phyloP scores from a whole-genome alignment of 805 yeast genomes.

The Starmerella sirachaensis region DNA sequence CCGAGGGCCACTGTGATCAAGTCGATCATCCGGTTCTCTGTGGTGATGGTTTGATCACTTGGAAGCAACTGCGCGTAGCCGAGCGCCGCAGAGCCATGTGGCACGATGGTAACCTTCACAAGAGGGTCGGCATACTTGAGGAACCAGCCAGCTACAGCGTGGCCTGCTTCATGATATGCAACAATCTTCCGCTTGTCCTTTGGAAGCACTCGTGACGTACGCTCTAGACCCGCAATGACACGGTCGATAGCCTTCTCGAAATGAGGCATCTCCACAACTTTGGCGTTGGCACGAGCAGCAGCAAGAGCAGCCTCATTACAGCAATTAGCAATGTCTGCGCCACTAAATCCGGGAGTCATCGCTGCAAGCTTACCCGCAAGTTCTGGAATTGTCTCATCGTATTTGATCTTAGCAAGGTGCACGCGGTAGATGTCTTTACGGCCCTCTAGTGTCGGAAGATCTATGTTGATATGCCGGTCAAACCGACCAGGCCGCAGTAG shows the following conservation, averaged over 20 bases:
- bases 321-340: slow-evolving; percentile 92
- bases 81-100: slow-evolving; percentile 86
- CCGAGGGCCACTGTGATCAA: slow-evolving; percentile 92
- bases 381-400: slow-evolving; percentile 39
- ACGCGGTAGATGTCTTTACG: slow-evolving; percentile 77
- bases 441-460: slow-evolving; percentile 80
- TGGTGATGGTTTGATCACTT: slow-evolving; percentile 69
- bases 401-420: slow-evolving; percentile 52
- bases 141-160: slow-evolving; percentile 93
- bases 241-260: slow-evolving; percentile 90
- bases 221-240: slow-evolving; percentile 88
- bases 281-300: slow-evolving; percentile 70
- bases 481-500: slow-evolving; percentile 90
- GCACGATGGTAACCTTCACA: slow-evolving; percentile 84
- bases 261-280: slow-evolving; percentile 51
- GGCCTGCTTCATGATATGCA: slow-evolving; percentile 95
- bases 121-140: slow-evolving; percentile 80
- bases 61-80: slow-evolving; percentile 96
- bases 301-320: slow-evolving; percentile 90
- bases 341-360: slow-evolving; percentile 88
- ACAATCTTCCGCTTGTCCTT: slow-evolving; percentile 74
- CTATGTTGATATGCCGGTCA: slow-evolving; percentile 78
- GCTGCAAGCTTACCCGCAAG: slow-evolving; percentile 80
- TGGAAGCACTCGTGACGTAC: slow-evolving; percentile 64
- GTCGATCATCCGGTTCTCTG: slow-evolving; percentile 64